Conservation (phyloP, 306 rosid species). For the Luffa aegyptiaca region DNA sequence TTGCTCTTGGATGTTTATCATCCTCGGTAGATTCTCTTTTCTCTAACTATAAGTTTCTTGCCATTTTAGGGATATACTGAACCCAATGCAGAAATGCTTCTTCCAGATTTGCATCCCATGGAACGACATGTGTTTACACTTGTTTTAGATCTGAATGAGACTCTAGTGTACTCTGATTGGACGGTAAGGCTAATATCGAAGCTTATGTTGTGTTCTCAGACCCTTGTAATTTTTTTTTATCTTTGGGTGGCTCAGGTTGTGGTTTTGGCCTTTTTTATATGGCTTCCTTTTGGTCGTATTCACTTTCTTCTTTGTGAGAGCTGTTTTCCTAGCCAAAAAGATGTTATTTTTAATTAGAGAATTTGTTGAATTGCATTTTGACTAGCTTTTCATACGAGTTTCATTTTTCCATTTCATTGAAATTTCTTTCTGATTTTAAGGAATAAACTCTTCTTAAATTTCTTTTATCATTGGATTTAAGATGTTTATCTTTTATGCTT, state of each 20-base stretch:
- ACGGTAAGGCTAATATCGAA: constrained; percentile 40
- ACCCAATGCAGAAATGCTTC: constrained; percentile 89
- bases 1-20: background rate
- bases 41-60: constrained; percentile 14
- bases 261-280: background rate
- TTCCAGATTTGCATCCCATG: constrained; percentile 87
- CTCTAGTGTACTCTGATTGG: constrained; percentile 83
- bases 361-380: background rate
- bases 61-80: constrained; percentile 63
- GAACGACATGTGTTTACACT: constrained; percentile 85
- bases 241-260: background rate
- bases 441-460: background rate
- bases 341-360: background rate
- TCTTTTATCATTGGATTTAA: background rate
- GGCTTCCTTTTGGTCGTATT: background rate
- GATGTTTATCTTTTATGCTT: background rate
- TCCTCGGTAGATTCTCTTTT: background rate
- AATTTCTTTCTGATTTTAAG: background rate
- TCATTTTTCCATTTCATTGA: background rate
- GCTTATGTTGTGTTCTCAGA: background rate
- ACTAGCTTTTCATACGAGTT: background rate
- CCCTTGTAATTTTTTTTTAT: background rate
- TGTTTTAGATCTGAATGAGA: constrained; percentile 91
- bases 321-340: background rate
- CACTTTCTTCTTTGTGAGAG: background rate